These are phyloP conservation scores for Colletotrichum orbiculare DNA, from an alignment of 2,329 filamentous ascomycete genomes.

Conservation along the genomic window DNA sequence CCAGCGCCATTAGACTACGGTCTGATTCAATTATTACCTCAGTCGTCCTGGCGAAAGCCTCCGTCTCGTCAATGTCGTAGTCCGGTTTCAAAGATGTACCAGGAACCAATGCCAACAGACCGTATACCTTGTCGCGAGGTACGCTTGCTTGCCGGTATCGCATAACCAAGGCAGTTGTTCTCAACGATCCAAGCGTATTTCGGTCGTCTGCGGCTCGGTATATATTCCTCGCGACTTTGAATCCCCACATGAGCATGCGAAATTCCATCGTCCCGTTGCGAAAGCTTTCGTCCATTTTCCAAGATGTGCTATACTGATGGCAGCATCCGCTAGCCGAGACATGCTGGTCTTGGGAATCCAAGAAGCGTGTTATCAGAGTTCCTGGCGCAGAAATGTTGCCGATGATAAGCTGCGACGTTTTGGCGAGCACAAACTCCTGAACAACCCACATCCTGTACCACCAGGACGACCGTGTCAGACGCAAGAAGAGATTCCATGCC, in stretches of 20 bases:
- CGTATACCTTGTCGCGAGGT: background rate
- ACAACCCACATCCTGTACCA: conserved; percentile 5
- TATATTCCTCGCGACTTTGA: background rate
- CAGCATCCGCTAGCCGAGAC: background rate
- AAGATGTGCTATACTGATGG: background rate
- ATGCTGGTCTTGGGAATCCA: background rate
- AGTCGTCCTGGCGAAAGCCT: background rate
- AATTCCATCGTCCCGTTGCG: too few relatives aligned
- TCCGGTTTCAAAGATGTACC: background rate
- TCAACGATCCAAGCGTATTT: background rate
- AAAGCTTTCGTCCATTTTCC: background rate
- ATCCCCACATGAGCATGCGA: background rate
- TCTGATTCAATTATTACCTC: background rate
- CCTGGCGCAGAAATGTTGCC: background rate
- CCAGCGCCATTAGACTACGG: background rate
- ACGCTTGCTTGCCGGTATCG: background rate
- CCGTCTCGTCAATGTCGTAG: background rate
- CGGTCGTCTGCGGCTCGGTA: background rate
- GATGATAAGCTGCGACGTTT: background rate
- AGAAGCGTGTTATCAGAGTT: background rate
- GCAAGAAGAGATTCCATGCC: background rate
- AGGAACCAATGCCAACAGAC: background rate
- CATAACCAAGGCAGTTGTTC: background rate
- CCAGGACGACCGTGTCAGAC: background rate
- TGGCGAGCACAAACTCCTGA: conserved; percentile 43